Conservation (phyloP, 805 yeast species). For the Hanseniaspora meyeri region DNA sequence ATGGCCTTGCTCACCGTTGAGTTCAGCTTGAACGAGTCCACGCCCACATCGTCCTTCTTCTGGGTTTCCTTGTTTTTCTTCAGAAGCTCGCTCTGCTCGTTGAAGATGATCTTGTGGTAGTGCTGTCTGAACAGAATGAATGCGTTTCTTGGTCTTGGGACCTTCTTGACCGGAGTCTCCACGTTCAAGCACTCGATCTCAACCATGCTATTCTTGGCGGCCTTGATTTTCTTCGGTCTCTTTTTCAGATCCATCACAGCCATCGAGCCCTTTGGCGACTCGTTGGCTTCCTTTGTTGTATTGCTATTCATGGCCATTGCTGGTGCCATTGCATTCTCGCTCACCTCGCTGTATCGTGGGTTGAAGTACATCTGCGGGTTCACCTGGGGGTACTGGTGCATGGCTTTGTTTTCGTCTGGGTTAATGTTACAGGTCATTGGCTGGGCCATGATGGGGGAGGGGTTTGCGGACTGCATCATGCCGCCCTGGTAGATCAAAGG, state of each 20-base stretch:
- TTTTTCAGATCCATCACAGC: background rate
- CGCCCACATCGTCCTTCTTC: conserved; percentile 20
- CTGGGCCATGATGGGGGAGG: background rate
- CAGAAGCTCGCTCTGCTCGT: conserved; percentile 3
- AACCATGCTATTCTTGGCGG: background rate
- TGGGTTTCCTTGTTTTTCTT: background rate
- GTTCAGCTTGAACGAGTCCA: conserved; percentile 29
- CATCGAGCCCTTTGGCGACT: background rate
- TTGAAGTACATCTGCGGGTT: background rate
- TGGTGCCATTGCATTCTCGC: background rate
- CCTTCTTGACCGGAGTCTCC: conserved; percentile 22
- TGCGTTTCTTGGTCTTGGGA: conserved; percentile 79
- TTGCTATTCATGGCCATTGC: background rate
- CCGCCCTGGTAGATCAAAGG: conserved; percentile 5
- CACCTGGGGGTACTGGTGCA: background rate
- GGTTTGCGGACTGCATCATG: background rate
- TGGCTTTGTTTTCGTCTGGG: too few relatives aligned
- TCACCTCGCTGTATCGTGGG: background rate
- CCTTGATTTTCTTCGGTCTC: background rate
- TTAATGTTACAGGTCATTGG: background rate
- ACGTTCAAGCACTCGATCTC: conserved; percentile 9
- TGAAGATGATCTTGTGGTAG: conserved; percentile 39
- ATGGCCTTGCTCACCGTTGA: conserved; percentile 45
- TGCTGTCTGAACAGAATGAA: conserved; percentile 77
- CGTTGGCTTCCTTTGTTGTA: background rate